phyloP scores from a whole-genome alignment of 23 red algal genomes.

The Gracilariopsis chorda region DNA sequence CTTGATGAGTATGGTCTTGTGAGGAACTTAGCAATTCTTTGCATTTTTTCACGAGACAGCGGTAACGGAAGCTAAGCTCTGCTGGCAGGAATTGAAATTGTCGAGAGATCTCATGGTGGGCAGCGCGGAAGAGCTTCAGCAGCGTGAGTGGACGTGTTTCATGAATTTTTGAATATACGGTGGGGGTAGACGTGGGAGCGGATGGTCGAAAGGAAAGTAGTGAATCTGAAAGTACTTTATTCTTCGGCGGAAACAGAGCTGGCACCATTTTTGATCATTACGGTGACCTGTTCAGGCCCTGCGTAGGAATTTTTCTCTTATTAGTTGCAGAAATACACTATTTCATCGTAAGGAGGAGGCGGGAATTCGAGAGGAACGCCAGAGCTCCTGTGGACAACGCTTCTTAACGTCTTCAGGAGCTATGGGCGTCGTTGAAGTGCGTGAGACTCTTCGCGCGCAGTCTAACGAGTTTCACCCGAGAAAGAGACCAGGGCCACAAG shows the following conservation, averaged over 20 bases:
- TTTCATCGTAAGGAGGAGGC: too few relatives aligned
- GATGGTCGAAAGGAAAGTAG: constrained; percentile 6
- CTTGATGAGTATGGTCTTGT: not conserved
- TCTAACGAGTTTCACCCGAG: too few relatives aligned
- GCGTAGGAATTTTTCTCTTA: not conserved
- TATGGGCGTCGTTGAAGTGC: too few relatives aligned
- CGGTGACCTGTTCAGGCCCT: not conserved
- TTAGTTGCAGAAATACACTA: too few relatives aligned
- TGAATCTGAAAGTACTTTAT: not conserved
- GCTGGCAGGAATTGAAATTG: not conserved
- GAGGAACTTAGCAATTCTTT: not conserved
- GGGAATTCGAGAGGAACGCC: too few relatives aligned
- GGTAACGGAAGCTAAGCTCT: not conserved
- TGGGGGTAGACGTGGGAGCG: not conserved
- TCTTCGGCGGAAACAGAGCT: not conserved
- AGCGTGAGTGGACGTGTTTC: constrained; percentile 25
- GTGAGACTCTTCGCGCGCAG: too few relatives aligned
- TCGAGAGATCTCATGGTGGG: constrained; percentile 12
- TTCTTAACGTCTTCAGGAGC: too few relatives aligned
- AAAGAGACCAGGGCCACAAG: too few relatives aligned
- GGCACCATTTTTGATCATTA: not conserved
- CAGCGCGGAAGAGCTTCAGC: constrained; percentile 38
- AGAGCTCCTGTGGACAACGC: too few relatives aligned
- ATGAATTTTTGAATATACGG: not conserved
- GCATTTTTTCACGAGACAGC: not conserved